Conservation (phyloP, 1,284 basidiomycete genomes). For the Apiotrichum siamense region DNA sequence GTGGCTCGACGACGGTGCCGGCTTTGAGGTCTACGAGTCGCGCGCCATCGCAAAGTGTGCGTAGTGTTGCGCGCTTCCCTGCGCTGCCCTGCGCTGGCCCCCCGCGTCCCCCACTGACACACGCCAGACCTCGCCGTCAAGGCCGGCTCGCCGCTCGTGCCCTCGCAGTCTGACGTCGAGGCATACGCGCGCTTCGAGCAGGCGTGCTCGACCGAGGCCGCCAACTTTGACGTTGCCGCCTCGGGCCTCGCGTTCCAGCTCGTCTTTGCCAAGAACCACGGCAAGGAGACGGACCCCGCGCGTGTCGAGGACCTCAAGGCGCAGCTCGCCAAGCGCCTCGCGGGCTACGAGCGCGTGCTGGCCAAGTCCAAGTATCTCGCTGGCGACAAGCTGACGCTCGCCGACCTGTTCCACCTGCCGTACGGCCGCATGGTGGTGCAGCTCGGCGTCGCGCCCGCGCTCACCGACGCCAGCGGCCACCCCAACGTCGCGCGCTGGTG, state of each 20-base stretch:
- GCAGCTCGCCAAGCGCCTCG: constrained; percentile 47
- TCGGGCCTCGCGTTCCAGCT: constrained; percentile 48
- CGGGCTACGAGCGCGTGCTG: constrained; percentile 54
- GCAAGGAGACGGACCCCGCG: constrained; percentile 31
- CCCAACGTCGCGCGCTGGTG: constrained; percentile 34
- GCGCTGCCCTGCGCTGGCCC: neutral
- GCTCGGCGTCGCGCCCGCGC: constrained; percentile 15
- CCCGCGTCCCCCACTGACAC: neutral
- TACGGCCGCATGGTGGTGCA: constrained; percentile 27
- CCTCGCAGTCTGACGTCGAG: constrained; percentile 42
- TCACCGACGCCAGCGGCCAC: constrained; percentile 22
- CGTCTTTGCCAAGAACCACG: constrained; percentile 43
- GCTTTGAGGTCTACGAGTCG: constrained; percentile 50
- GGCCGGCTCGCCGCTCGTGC: constrained; percentile 18
- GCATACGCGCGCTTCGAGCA: constrained; percentile 54
- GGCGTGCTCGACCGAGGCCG: constrained; percentile 54
- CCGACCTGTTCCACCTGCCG: constrained; percentile 57
- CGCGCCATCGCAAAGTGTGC: constrained; percentile 54
- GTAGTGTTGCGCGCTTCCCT: constrained; percentile 20
- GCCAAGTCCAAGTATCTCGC: constrained; percentile 54
- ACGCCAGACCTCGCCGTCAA: constrained; percentile 26
- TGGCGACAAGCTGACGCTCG: constrained; percentile 54
- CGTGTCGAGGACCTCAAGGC: constrained; percentile 37
- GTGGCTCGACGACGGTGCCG: constrained; percentile 50
- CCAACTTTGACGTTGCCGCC: constrained; percentile 54